These are phyloP conservation scores for Sphaerulina vaccinii DNA, from an alignment of 2,329 filamentous ascomycete species.

Conservation along the genomic window DNA sequence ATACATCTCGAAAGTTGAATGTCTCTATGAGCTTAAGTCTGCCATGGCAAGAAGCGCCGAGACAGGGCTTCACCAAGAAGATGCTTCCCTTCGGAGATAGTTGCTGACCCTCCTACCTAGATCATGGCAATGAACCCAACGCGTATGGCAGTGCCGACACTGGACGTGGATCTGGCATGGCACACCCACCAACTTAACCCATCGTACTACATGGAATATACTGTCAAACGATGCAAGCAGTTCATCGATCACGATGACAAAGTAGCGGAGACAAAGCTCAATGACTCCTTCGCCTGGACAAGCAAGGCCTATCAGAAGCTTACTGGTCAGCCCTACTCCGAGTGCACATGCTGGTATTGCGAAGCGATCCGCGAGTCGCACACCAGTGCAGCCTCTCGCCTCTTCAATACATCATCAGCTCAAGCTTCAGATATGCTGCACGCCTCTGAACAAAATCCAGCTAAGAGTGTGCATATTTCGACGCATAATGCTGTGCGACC, in stretches of 20 bases:
- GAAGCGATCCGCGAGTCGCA: slow-evolving; percentile 64
- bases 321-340: slow-evolving; percentile 67
- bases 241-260: slow-evolving; percentile 86
- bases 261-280: slow-evolving; percentile 66
- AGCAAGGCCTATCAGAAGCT: slow-evolving; percentile 65
- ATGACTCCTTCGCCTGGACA: slow-evolving; percentile 69
- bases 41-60: too few species aligned
- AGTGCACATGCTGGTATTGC: slow-evolving; percentile 83
- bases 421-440: slow-evolving; percentile 40
- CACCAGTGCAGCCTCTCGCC: slow-evolving; percentile 47
- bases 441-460: slow-evolving; percentile 49
- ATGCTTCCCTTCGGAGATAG: too few species aligned
- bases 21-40: too few species aligned
- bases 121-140: slow-evolving; percentile 55
- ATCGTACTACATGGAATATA: slow-evolving; percentile 60
- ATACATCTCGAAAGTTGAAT: too few species aligned
- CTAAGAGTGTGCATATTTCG: slow-evolving; percentile 67
- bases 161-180: slow-evolving; percentile 75
- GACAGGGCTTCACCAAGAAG: too few species aligned
- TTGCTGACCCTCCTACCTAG: too few species aligned
- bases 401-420: slow-evolving; percentile 45
- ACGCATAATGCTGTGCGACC: slow-evolving; percentile 65
- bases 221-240: slow-evolving; percentile 47
- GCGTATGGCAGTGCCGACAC: slow-evolving; percentile 63
- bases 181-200: slow-evolving; percentile 77